Evolutionary conservation across 352 stramenopile species (phyloP).

Genomic region (Saprolegnia parasitica): DNA sequence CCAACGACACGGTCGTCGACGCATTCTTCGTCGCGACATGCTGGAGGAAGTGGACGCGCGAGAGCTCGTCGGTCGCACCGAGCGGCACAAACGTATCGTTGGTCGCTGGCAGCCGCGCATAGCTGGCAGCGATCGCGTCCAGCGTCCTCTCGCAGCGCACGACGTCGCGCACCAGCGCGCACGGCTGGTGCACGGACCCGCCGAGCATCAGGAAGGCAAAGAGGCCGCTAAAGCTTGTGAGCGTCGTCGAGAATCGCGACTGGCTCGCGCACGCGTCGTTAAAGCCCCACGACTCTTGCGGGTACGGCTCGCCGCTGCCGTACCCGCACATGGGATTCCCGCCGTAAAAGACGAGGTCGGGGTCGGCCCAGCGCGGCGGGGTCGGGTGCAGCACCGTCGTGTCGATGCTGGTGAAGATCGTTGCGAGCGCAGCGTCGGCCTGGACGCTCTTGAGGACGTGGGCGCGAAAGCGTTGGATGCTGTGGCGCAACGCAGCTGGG

Average conservation of each 20-base stretch:
- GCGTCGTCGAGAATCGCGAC: not conserved
- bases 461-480: not conserved
- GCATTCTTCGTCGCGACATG: not conserved
- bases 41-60: constrained; percentile 3
- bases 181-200: not conserved
- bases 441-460: not conserved
- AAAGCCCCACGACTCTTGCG: constrained; percentile 21
- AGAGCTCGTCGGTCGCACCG: not conserved
- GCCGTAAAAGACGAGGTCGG: constrained; percentile 2
- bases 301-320: not conserved
- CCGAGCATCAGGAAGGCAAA: not conserved
- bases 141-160: not conserved
- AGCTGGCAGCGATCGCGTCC: not conserved
- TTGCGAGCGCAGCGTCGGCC: not conserved
- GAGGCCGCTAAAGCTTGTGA: not conserved
- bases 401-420: not conserved
- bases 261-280: constrained; percentile 1
- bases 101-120: not conserved
- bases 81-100: not conserved
- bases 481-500: not conserved
- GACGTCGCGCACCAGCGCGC: not conserved
- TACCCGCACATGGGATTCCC: constrained; percentile 11
- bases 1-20: not conserved
- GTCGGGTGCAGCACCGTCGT: not conserved
- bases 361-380: not conserved